Conservation (phyloP, 306 rosid species). For the Corylus avellana region DNA sequence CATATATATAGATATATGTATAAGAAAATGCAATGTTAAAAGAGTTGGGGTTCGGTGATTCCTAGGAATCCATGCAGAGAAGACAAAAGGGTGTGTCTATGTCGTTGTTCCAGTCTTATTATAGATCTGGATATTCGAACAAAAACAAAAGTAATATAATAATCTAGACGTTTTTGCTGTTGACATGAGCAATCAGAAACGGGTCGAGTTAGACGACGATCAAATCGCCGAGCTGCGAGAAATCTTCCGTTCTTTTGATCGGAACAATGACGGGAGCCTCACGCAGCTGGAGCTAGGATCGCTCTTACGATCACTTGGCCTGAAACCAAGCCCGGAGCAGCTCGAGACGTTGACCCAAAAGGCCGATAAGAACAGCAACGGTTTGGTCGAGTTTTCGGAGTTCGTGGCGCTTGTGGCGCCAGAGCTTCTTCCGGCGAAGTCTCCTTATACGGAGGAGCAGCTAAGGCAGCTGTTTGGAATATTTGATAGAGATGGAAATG, state of each 20-base stretch:
- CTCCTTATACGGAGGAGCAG: slow-evolving; percentile 84
- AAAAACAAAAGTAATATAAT: too few relatives aligned
- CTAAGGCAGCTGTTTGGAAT: slow-evolving; percentile 59
- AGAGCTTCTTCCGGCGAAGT: slow-evolving; percentile 68
- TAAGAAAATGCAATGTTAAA: background rate
- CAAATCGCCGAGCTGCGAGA: slow-evolving; percentile 78
- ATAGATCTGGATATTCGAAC: background rate
- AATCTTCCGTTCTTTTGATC: slow-evolving; percentile 82
- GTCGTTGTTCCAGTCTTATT: background rate
- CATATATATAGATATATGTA: background rate
- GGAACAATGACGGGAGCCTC: slow-evolving; percentile 87
- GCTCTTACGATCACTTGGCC: slow-evolving; percentile 75
- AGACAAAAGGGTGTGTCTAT: background rate
- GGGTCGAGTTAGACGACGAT: slow-evolving; percentile 70
- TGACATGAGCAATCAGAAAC: slow-evolving; percentile 61
- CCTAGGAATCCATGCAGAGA: background rate
- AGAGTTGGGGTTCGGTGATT: background rate
- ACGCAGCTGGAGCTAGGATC: slow-evolving; percentile 85
- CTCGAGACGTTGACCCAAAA: slow-evolving; percentile 63
- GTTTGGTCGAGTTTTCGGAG: slow-evolving; percentile 79
- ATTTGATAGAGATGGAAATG: slow-evolving; percentile 89
- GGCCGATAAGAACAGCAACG: slow-evolving; percentile 82
- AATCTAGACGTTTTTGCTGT: background rate
- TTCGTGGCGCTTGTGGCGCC: slow-evolving; percentile 76
- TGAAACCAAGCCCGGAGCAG: slow-evolving; percentile 84